Evolutionary conservation across 352 stramenopile species (phyloP), one percentile per base, ranked within the genome.

Genomic region (Globisporangium solare): DNA sequence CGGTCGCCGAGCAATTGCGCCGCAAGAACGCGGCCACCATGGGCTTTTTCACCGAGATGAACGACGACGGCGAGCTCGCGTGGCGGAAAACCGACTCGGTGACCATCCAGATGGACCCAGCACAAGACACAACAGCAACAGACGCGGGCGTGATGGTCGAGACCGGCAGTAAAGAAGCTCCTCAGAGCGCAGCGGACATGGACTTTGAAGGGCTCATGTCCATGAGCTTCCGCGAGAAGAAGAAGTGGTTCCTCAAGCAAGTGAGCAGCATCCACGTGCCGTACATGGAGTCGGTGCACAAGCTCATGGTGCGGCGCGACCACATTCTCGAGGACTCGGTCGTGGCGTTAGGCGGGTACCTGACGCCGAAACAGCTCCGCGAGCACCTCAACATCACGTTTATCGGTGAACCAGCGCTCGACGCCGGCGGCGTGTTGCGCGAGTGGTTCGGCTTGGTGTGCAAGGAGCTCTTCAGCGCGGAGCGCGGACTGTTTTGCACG

Each of bases 341-440:
- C 24, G 52, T 58, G 4, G 68, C 78, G 17, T 64, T 92, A 24
- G 70, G 68, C n/a, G 72, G 67, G 14, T 63, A 48, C 42, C 64
- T 66, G 45, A 41, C 54, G 15, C 60, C 47, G 10, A 72, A 72
- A 50, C 77, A 73, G 51, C 56, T 68, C 31, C 60, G 58, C 22
- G 71, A 93, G 40, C 80, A 92, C 42, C 47, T 94, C 8, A 90
- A 90, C 41, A 91, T 95, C 31, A 62, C 71, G 15, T 91, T 92
- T 37, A 67, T 81, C 2, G 77, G 70, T 0, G 84, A 94, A 42
- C 79, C 81, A 15, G 84, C 74, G 11, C 64, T 94, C 13, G 84
- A 94, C 56, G 84, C 82, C 37, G 84, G 84, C 14, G 84, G 84
- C 3, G 66, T 94, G 12, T 55, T 92, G 42, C 83, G 89, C 11